Conservation (phyloP, 1,284 basidiomycete species). For the Sporisorium iseilematis-ciliati region DNA sequence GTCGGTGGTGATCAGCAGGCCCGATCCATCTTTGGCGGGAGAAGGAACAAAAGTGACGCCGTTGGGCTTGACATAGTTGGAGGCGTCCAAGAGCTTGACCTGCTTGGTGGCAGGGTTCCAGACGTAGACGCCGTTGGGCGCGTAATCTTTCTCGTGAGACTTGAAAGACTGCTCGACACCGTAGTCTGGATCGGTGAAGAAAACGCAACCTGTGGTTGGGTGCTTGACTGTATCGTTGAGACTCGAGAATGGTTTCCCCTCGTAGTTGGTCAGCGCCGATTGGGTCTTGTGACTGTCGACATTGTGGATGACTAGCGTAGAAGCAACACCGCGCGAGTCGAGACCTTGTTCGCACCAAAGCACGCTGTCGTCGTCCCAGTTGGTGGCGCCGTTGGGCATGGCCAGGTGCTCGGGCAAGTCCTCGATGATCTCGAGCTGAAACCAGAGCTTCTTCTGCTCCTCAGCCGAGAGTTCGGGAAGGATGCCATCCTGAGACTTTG, state of each 20-base stretch:
- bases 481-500: constrained; percentile 8
- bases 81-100: constrained; percentile 38
- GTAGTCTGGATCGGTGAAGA: constrained; percentile 59
- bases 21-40: constrained; percentile 32
- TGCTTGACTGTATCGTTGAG: constrained; percentile 54
- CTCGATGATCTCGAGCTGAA: constrained; percentile 23
- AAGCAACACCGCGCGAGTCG: constrained; percentile 27
- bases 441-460: constrained; percentile 31
- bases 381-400: constrained; percentile 44
- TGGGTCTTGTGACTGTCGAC: constrained; percentile 15
- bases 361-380: constrained; percentile 42
- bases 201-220: constrained; percentile 39
- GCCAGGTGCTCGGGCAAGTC: constrained; percentile 30
- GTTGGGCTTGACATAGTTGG: constrained; percentile 49
- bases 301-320: constrained; percentile 38
- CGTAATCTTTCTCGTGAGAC: constrained; percentile 28
- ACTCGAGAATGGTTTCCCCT: constrained; percentile 52
- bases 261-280: constrained; percentile 13
- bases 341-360: constrained; percentile 55
- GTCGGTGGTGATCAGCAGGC: constrained; percentile 45
- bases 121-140: constrained; percentile 49
- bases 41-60: constrained; percentile 52
- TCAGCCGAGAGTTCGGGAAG: constrained; percentile 21
- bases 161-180: constrained; percentile 56
- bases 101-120: constrained; percentile 41